These are phyloP conservation scores for Macroventuria anomochaeta DNA, from an alignment of 2,329 filamentous ascomycete genomes.

Conservation along the genomic window DNA sequence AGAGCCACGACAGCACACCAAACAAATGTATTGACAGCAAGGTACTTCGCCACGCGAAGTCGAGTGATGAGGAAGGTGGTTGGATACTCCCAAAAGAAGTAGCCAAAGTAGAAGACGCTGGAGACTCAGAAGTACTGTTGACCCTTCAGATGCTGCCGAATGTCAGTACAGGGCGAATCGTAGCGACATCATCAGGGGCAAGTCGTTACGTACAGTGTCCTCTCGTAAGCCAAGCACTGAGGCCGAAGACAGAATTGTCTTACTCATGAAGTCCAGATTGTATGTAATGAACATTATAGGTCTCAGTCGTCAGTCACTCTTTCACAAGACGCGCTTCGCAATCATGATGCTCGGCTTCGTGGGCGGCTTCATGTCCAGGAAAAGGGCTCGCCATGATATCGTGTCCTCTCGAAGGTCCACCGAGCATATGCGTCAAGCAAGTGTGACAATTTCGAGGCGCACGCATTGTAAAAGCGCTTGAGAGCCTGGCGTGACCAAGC, in stretches of 20 bases:
- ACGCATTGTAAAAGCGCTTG: not conserved
- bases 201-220: slow-evolving; percentile 19
- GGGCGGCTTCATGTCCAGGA: not conserved
- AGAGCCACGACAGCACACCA: slow-evolving; percentile 3
- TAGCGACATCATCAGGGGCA: too few relatives aligned
- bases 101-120: slow-evolving; percentile 9
- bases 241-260: slow-evolving; percentile 57
- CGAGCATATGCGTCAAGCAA: not conserved
- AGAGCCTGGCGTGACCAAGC: slow-evolving; percentile 10
- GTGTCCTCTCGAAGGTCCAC: not conserved
- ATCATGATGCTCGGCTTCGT: slow-evolving; percentile 1
- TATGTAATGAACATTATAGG: slow-evolving; percentile 65
- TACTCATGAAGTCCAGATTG: slow-evolving; percentile 68
- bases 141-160: slow-evolving; percentile 3
- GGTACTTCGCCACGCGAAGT: slow-evolving; percentile 2
- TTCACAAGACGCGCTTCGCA: slow-evolving; percentile 55
- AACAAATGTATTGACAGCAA: slow-evolving; percentile 2
- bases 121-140: slow-evolving; percentile 10
- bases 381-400: not conserved
- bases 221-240: slow-evolving; percentile 60
- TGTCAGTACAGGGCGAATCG: not conserved
- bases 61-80: slow-evolving; percentile 5
- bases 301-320: slow-evolving; percentile 64
- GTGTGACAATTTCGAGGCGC: not conserved
- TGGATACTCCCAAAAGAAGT: slow-evolving; percentile 11